phyloP scores from a whole-genome alignment of 2,329 filamentous ascomycete species.

The Diaporthe sp. region DNA sequence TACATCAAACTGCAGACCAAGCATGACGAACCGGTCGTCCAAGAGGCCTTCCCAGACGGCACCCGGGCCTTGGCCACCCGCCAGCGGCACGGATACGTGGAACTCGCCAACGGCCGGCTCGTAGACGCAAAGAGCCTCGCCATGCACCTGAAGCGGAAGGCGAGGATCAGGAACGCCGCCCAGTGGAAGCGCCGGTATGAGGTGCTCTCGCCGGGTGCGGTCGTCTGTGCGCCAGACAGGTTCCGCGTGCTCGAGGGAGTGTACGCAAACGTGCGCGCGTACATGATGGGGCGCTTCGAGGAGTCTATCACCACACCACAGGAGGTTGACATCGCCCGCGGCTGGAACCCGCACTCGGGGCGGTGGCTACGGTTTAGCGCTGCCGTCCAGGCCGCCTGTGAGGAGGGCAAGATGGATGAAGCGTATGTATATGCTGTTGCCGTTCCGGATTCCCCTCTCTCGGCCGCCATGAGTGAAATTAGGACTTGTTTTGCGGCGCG shows the following conservation, averaged over 20 bases:
- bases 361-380: slow-evolving; percentile 6
- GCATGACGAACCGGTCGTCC: not conserved
- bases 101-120: slow-evolving; percentile 1
- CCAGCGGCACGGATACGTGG: not conserved
- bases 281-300: slow-evolving; percentile 1
- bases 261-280: not conserved
- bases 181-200: not conserved
- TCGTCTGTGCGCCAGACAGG: not conserved
- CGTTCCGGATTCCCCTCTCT: too few species aligned
- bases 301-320: not conserved
- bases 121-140: not conserved
- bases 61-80: not conserved
- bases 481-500: not conserved
- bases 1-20: not conserved
- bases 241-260: slow-evolving; percentile 3
- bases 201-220: not conserved
- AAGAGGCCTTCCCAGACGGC: not conserved
- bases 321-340: not conserved
- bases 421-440: not conserved
- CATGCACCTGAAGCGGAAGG: slow-evolving; percentile 10
- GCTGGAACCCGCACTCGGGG: not conserved
- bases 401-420: not conserved
- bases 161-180: not conserved
- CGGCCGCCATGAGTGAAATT: not conserved
- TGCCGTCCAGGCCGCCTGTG: not conserved